Evolutionary conservation across 805 yeast species (phyloP).

Genomic region (Candida boleticola): DNA sequence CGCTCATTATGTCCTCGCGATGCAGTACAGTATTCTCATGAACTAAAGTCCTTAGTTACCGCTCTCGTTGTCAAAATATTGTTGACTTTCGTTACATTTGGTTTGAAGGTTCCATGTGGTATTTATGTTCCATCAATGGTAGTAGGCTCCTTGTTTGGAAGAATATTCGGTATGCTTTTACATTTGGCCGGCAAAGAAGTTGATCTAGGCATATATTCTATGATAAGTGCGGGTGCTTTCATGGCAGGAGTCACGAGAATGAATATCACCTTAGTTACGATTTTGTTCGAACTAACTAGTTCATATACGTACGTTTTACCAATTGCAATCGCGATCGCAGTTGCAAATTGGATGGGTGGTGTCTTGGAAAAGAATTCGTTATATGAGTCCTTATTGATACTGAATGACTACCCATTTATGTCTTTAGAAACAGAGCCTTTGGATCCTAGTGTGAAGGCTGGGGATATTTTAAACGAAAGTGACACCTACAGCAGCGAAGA

Average conservation of each 20-base stretch:
- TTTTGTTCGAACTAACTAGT: slow-evolving; percentile 54
- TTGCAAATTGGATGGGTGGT: slow-evolving; percentile 56
- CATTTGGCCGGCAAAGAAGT: slow-evolving; percentile 22
- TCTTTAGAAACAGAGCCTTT: slow-evolving; percentile 39
- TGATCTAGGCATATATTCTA: slow-evolving; percentile 51
- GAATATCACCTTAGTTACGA: slow-evolving; percentile 52
- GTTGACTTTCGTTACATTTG: slow-evolving; percentile 54
- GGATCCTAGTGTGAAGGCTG: slow-evolving; percentile 26
- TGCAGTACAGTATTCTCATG: slow-evolving; percentile 24
- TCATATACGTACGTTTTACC: slow-evolving; percentile 57
- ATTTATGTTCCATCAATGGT: slow-evolving; percentile 66
- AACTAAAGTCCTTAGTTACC: slow-evolving; percentile 28
- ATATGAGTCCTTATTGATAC: slow-evolving; percentile 46
- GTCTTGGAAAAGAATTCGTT: slow-evolving; percentile 50
- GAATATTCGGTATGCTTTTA: slow-evolving; percentile 42
- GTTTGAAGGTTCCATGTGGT: slow-evolving; percentile 58
- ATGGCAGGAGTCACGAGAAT: slow-evolving; percentile 58
- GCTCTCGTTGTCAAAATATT: slow-evolving; percentile 46
- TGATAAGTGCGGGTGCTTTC: slow-evolving; percentile 55
- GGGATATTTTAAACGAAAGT: slow-evolving; percentile 32
- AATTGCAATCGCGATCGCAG: slow-evolving; percentile 52
- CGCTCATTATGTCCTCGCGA: slow-evolving; percentile 28
- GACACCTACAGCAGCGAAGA: slow-evolving; percentile 15
- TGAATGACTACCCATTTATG: slow-evolving; percentile 54
- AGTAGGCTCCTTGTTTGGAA: slow-evolving; percentile 58